Evolutionary conservation across 2,329 filamentous ascomycete species (phyloP), one percentile per base, ranked within the genome.

Genomic region (Paecilomyces dactylethromorphus): DNA sequence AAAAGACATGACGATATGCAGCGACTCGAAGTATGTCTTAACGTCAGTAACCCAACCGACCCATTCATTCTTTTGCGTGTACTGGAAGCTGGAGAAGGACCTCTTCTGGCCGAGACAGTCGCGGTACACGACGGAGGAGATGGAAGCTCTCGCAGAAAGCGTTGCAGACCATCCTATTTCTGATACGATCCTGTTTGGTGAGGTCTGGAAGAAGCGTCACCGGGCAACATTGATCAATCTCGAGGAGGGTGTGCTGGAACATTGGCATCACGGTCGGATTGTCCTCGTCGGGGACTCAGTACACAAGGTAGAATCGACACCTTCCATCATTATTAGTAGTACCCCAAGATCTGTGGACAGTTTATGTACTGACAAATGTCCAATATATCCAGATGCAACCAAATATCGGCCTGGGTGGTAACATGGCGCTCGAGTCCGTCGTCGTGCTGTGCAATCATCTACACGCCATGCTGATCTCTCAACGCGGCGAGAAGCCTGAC

Each of bases 251-350:
- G 13, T 59, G 8, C 54, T 59, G 26, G 21, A 59, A 6, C 33
- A 54, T n/a, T 59, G 57, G 57, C 35, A 53, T 26, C 51, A 39
- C 24, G 54, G 33, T 53, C 53, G 57, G 33, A 59, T 59, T 56
- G 57, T 53, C 8, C 22, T 59, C 3, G 57, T 49, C 22, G 57
- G 57, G 18, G 57, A 59, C 49, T 54, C 57, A 15, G 29, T 56
- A 6, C 57, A 49, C 15, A 59, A 59, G 49, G 39, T 45, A 45
- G 7, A 29, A 18, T 5, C 35, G 18, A 45, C 18, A 6, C 35
- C n/a, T 45, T 45, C 35, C 15, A 2, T 45, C 15, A 8, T 8
- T 18, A 45, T 45, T 15, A 6, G 18, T 6, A 45, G 26, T 6
- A 29, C 7, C 26, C 26, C 26, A 29, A 29, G 26, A 29, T 29